phyloP scores from a whole-genome alignment of 331 rosid genomes.

The Erythrophleum ivorense region DNA sequence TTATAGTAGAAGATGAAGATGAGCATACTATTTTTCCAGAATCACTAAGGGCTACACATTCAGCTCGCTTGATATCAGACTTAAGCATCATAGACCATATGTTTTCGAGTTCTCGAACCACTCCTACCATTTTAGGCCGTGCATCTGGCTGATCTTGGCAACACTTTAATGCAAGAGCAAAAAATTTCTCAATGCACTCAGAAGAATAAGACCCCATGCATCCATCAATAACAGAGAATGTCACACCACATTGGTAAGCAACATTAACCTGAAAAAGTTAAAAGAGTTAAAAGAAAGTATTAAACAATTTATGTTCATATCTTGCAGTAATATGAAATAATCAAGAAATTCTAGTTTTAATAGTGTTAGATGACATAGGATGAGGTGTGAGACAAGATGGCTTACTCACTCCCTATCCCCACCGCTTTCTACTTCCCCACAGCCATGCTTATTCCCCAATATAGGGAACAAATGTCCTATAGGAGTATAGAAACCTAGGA shows the following conservation, averaged over 20 bases:
- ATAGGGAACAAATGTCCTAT: too few species aligned
- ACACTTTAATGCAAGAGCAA: conserved; percentile 70
- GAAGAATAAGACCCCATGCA: conserved; percentile 66
- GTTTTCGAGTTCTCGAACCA: conserved; percentile 74
- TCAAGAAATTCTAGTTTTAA: neutral
- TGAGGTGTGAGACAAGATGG: too few species aligned
- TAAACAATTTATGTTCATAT: neutral
- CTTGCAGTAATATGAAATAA: neutral
- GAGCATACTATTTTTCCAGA: conserved; percentile 50
- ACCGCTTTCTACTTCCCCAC: too few species aligned
- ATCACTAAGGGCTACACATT: conserved; percentile 33
- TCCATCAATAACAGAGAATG: conserved; percentile 57
- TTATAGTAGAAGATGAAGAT: conserved; percentile 66
- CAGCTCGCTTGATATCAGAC: conserved; percentile 43
- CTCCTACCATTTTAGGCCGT: conserved; percentile 82
- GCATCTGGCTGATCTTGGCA: conserved; percentile 67
- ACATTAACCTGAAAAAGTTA: conserved; percentile 53
- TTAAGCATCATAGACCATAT: conserved; percentile 60
- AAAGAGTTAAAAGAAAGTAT: neutral
- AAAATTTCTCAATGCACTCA: conserved; percentile 58
- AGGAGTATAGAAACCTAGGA: too few species aligned
- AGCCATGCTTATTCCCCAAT: too few species aligned
- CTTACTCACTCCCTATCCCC: too few species aligned
- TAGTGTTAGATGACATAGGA: too few species aligned
- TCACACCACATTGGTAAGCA: conserved; percentile 59